Evolutionary conservation across 208 protist genomes (phyloP).

Genomic region (Trypanosoma scelopori): DNA sequence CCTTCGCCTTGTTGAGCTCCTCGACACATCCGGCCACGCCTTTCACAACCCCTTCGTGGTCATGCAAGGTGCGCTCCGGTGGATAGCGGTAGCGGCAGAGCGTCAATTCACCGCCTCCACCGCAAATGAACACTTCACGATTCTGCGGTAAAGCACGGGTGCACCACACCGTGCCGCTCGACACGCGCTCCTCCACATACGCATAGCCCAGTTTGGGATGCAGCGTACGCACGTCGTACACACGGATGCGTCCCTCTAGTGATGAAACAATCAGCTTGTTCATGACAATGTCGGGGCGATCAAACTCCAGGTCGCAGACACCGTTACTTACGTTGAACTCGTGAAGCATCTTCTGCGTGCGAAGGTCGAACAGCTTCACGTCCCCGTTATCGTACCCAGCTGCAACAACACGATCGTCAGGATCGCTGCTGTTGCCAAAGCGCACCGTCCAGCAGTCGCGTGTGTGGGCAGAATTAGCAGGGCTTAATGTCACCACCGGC

Average conservation of each 20-base stretch:
- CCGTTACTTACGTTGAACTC: conserved; percentile 94
- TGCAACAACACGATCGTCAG: conserved; percentile 89
- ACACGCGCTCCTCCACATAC: conserved; percentile 83
- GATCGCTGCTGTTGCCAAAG: conserved; percentile 91
- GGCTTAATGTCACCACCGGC: conserved; percentile 84
- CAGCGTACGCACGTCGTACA: conserved; percentile 89
- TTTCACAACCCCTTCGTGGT: conserved; percentile 62
- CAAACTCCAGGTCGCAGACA: conserved; percentile 92
- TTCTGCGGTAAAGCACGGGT: conserved; percentile 89
- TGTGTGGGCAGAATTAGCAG: conserved; percentile 48
- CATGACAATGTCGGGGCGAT: conserved; percentile 91
- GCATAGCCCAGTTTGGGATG: conserved; percentile 87
- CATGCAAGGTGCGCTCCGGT: conserved; percentile 70
- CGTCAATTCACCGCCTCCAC: conserved; percentile 85
- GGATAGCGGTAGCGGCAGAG: conserved; percentile 91
- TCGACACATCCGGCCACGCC: conserved; percentile 77
- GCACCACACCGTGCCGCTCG: conserved; percentile 87
- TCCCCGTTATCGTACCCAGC: conserved; percentile 96
- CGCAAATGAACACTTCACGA: conserved; percentile 87
- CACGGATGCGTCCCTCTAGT: conserved; percentile 82
- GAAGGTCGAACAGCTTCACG: conserved; percentile 94
- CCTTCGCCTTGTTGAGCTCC: conserved; percentile 80
- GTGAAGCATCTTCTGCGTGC: conserved; percentile 85
- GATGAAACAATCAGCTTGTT: conserved; percentile 93
- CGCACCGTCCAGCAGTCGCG: conserved; percentile 94